phyloP scores from a whole-genome alignment of 2,329 filamentous ascomycete species.

The Blastomyces emzantsi region DNA sequence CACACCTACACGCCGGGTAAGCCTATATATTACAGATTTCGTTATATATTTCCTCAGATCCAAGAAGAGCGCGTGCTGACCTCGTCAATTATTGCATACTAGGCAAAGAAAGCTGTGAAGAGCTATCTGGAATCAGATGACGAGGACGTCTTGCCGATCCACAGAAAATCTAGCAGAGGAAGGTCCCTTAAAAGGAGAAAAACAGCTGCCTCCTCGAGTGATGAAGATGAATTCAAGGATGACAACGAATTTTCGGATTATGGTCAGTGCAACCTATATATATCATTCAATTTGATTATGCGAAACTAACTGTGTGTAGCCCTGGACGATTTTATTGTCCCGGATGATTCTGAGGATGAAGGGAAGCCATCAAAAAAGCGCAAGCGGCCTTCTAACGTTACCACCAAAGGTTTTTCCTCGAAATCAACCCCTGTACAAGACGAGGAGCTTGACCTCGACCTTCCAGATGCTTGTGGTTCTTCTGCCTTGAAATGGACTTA shows the following conservation, averaged over 20 bases:
- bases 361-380: constrained; percentile 57
- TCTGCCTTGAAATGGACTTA: constrained; percentile 78
- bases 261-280: constrained; percentile 33
- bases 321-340: constrained; percentile 78
- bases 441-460: constrained; percentile 48
- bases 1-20: constrained; percentile 74
- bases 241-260: constrained; percentile 42
- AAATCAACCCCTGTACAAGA: constrained; percentile 40
- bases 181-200: constrained; percentile 50
- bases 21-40: not conserved
- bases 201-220: constrained; percentile 55
- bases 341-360: constrained; percentile 79
- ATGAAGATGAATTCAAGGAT: constrained; percentile 60
- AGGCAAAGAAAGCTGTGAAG: constrained; percentile 54
- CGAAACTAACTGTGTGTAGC: constrained; percentile 41
- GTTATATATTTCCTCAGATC: not conserved
- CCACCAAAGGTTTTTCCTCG: constrained; percentile 28
- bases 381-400: constrained; percentile 51
- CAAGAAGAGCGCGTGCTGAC: not conserved
- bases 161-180: constrained; percentile 38
- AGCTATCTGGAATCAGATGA: constrained; percentile 80
- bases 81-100: not conserved
- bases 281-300: not conserved
- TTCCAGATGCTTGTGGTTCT: constrained; percentile 49
- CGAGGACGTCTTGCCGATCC: constrained; percentile 56